A percentile compares a stretch with the other conserved stretches of the same genome.
Conservation (phyloP, 2,329 filamentous ascomycete species). For the Golovinomyces cichoracearum region DNA sequence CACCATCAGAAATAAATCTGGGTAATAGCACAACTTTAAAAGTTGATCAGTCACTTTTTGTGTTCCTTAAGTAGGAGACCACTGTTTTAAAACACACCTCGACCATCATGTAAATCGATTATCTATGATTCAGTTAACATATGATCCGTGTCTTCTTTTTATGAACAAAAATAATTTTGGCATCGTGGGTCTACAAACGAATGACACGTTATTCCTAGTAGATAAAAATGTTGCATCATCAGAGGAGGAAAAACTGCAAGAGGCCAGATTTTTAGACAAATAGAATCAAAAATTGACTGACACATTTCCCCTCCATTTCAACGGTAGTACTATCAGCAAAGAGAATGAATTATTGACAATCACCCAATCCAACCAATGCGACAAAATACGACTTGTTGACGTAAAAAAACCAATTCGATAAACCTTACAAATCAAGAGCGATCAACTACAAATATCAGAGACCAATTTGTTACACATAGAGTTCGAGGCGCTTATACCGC, state of each 20-base stretch:
- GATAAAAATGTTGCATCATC: neutral
- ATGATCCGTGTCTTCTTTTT: constrained; percentile 2
- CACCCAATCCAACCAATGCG: neutral
- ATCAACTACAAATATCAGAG: neutral
- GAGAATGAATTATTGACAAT: neutral
- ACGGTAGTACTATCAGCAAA: neutral
- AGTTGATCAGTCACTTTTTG: no score
- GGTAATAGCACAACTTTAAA: no score
- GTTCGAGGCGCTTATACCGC: neutral
- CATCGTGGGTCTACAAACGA: constrained; percentile 1
- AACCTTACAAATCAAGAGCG: neutral
- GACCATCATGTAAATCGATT: no score
- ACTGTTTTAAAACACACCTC: no score
- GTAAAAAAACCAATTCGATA: no score
- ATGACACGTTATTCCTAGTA: constrained; percentile 2
- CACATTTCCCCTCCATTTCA: neutral
- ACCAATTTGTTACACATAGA: neutral
- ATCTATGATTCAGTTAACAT: constrained; percentile 2
- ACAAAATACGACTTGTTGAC: neutral
- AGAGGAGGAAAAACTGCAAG: neutral
- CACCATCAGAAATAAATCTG: no score
- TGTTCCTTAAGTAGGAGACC: no score
- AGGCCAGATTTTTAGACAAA: constrained; percentile 1
- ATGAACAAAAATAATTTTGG: neutral
- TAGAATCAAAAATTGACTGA: neutral